Evolutionary conservation across 164 flowering plant species (phyloP).

Genomic region (Cinnamomum micranthum): DNA sequence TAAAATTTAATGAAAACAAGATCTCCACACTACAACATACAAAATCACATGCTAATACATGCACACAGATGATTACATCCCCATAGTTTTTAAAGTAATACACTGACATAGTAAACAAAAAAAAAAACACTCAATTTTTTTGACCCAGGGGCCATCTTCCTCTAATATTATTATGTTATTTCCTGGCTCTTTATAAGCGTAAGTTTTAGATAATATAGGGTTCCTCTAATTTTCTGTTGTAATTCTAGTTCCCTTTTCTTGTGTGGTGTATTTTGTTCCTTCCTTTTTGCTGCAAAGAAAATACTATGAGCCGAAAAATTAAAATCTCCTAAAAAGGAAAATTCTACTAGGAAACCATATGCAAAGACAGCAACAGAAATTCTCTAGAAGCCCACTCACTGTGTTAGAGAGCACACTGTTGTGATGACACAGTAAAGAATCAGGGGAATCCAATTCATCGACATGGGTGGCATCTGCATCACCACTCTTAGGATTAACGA

Average conservation of each 20-base stretch:
- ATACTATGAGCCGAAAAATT: too few relatives aligned
- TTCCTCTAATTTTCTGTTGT: too few relatives aligned
- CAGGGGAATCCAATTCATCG: constrained; percentile 14
- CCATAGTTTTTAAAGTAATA: neutral
- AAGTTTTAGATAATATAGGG: too few relatives aligned
- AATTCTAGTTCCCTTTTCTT: too few relatives aligned
- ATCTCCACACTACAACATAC: neutral
- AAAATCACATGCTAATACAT: neutral
- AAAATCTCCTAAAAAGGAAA: too few relatives aligned
- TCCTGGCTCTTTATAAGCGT: too few relatives aligned
- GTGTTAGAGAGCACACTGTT: constrained; percentile 12
- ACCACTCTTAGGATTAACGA: constrained; percentile 10
- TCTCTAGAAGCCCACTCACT: constrained; percentile 12
- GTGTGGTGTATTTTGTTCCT: too few relatives aligned
- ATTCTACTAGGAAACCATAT: neutral
- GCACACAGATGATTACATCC: neutral
- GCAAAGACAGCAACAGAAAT: neutral
- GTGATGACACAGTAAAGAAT: constrained; percentile 8
- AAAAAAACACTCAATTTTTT: too few relatives aligned
- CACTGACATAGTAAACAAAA: too few relatives aligned
- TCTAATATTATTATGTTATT: too few relatives aligned
- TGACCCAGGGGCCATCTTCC: too few relatives aligned
- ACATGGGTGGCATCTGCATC: constrained; percentile 10
- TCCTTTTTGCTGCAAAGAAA: too few relatives aligned
- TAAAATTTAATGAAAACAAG: neutral